Conservation (phyloP, 257 asterid species). For the Rehmannia glutinosa region DNA sequence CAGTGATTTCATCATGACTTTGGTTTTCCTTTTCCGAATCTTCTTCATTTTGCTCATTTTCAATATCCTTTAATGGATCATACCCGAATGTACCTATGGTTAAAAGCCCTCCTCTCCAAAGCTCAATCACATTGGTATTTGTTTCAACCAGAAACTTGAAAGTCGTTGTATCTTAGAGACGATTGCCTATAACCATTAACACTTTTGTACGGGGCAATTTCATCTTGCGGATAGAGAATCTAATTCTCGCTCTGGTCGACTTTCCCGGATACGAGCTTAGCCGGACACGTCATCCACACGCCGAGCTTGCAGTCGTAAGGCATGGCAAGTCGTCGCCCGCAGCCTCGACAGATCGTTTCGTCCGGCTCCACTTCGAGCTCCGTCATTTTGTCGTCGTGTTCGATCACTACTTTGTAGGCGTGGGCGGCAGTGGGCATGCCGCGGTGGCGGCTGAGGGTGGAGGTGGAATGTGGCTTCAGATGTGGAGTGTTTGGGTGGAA, state of each 20-base stretch:
- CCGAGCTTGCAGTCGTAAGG: slow-evolving; percentile 97
- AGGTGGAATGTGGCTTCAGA: slow-evolving; percentile 18
- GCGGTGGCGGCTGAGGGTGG: slow-evolving; percentile 8
- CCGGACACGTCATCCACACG: slow-evolving; percentile 98
- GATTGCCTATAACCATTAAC: no score
- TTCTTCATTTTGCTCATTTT: background rate
- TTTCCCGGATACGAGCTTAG: slow-evolving; percentile 59
- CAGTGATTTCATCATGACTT: no score
- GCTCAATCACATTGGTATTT: slow-evolving; percentile 24
- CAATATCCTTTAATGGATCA: slow-evolving; percentile 25
- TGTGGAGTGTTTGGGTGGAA: background rate
- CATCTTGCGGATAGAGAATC: no score
- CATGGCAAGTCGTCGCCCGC: slow-evolving; percentile 43
- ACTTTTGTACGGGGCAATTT: no score
- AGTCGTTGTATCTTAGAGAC: no score
- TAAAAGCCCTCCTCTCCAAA: slow-evolving; percentile 50
- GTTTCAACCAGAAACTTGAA: no score
- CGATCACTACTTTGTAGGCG: slow-evolving; percentile 68
- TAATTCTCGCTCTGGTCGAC: slow-evolving; percentile 97
- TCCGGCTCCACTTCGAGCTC: slow-evolving; percentile 80
- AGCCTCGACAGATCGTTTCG: slow-evolving; percentile 72
- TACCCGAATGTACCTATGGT: slow-evolving; percentile 66
- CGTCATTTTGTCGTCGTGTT: slow-evolving; percentile 47
- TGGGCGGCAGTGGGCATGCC: slow-evolving; percentile 14
- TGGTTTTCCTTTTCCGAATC: background rate